Base-by-base conservation (phyloP, 257 asterid species). In the Sherardia arvensis region DNA sequence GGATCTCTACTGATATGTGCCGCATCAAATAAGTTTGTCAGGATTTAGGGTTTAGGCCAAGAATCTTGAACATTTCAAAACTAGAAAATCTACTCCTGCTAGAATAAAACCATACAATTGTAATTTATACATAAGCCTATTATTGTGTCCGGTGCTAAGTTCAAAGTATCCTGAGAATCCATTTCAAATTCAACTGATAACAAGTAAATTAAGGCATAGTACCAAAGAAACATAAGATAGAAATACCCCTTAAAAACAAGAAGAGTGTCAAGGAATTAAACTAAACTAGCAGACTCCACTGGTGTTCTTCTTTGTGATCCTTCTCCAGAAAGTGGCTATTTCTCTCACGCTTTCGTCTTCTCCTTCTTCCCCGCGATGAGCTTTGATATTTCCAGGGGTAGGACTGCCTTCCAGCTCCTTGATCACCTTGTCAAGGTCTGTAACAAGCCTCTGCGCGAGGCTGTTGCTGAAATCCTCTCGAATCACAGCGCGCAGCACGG, bases 401-500 rank as follows among this genome's bases (percentile, higher is more conserved):
- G 80, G 80, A 4, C 64, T 66, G 0, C 54, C 20, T 23, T 76
- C 80, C 25, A 76, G 26, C 28, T 76, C 77, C 3, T 67, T 53
- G 21, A 76, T 54, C 28, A 76, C 72, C 69, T 72, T 76, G 4
- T 47, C 45, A 2, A 76, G 54, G 33, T 76, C 80, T 0, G 25
- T 18, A 18, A 76, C 74, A 1, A 76, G 74, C 5, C 80, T 59
- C 66, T 76, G 77, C 0, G 80, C 77, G 0, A 76, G 68, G 0
- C 74, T 68, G 14, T 74, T 49, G 1, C 77, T 71, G 62, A 76
- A 76, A 49, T 76, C 80, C 40, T 76, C 80, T 12, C 80, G 43
- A 0, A 75, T 62, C 54, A 75, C 76, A 0, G 71, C 79, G 0
- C 79, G 76, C 18, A 75, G 67, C 25, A 76, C 77, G 0, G 80